A percentile compares a stretch with the other conserved stretches of the same genome.
Evolutionary conservation across 1,284 basidiomycete genomes (phyloP).

Genomic region (Apiotrichum mycotoxinovorans): DNA sequence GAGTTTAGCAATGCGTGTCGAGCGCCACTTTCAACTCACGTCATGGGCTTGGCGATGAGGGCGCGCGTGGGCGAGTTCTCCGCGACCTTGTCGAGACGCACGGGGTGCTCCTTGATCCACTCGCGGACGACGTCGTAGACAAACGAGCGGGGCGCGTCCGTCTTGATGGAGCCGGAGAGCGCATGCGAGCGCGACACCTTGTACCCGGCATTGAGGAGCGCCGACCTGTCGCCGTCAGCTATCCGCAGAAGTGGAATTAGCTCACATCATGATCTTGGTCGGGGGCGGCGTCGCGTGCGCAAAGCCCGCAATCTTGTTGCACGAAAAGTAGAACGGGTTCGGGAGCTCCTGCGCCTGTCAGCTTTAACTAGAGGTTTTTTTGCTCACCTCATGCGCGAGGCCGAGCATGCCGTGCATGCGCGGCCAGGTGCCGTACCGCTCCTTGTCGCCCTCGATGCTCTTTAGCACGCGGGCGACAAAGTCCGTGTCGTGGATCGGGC

Average conservation of each 20-base stretch:
- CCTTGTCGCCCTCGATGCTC: constrained; percentile 59
- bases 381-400: constrained; percentile 73
- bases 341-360: constrained; percentile 63
- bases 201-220: constrained; percentile 80
- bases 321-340: constrained; percentile 87
- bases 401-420: constrained; percentile 96
- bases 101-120: constrained; percentile 72
- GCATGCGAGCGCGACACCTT: constrained; percentile 87
- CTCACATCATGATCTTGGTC: constrained; percentile 66
- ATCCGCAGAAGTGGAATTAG: not conserved
- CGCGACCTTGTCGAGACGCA: constrained; percentile 74
- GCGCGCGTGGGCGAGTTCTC: constrained; percentile 64
- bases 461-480: constrained; percentile 75
- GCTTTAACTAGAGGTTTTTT: not conserved
- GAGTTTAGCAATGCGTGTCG: not conserved
- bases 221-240: constrained; percentile 62
- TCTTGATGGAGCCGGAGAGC: constrained; percentile 83
- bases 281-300: constrained; percentile 48
- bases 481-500: constrained; percentile 70
- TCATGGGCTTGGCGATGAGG: constrained; percentile 63
- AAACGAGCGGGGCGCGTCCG: constrained; percentile 67
- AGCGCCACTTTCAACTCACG: constrained; percentile 53
- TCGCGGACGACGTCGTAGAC: constrained; percentile 79
- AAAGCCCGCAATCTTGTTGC: constrained; percentile 70
- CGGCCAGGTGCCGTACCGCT: constrained; percentile 70